Conservation (phyloP, 2,329 filamentous ascomycete species). For the Colletotrichum theobromicola region DNA sequence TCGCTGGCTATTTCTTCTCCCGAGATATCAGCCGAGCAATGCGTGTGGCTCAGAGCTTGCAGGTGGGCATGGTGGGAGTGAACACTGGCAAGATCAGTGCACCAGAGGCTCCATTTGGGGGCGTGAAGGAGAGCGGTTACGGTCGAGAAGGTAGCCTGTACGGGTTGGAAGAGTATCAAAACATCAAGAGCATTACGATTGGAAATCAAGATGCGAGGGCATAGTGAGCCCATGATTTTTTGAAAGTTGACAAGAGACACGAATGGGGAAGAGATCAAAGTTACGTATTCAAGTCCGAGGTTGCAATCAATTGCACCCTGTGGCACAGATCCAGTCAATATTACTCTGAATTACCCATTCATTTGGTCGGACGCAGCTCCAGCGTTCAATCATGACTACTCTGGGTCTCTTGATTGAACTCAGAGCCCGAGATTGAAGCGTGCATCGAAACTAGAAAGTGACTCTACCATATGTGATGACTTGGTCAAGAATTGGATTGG, state of each 20-base stretch:
- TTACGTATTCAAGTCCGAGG: not conserved
- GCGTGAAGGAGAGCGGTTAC: conserved; percentile 39
- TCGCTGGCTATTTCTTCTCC: conserved; percentile 76
- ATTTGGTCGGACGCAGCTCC: not conserved
- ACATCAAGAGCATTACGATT: conserved; percentile 25
- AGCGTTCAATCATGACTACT: not conserved
- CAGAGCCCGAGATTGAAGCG: not conserved
- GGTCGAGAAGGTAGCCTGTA: conserved; percentile 37
- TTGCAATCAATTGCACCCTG: not conserved
- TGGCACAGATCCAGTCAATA: not conserved
- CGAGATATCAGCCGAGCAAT: conserved; percentile 44
- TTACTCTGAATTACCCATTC: not conserved
- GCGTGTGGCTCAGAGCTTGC: conserved; percentile 52
- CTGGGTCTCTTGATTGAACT: not conserved
- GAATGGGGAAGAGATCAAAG: not conserved
- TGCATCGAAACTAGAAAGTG: not conserved
- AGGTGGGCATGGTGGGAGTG: conserved; percentile 45
- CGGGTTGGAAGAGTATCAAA: conserved; percentile 33
- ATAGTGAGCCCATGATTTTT: not conserved
- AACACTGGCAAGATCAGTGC: conserved; percentile 38
- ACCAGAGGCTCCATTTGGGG: conserved; percentile 37
- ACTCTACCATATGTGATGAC: not conserved
- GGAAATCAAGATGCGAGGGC: not conserved
- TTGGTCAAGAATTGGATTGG: not conserved
- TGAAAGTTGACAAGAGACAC: not conserved